phyloP scores from a whole-genome alignment of 345 rosid genomes.

The Atalantia buxifolia region DNA sequence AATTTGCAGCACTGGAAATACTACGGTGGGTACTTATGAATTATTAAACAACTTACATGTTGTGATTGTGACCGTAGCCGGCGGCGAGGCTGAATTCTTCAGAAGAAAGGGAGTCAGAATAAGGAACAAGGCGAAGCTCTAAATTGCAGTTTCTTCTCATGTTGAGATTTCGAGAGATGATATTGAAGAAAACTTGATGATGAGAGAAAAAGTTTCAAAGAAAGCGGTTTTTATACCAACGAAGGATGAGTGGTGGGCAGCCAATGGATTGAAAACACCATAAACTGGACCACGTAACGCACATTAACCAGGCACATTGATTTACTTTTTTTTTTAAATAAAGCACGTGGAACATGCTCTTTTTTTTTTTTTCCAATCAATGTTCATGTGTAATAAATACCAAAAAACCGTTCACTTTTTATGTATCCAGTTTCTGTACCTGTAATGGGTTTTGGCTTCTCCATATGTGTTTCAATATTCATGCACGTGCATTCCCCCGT shows the following conservation, averaged over 20 bases:
- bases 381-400: too few relatives aligned
- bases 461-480: not conserved
- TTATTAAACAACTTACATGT: constrained; percentile 5
- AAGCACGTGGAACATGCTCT: constrained; percentile 19
- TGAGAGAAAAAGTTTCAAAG: not conserved
- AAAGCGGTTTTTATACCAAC: not conserved
- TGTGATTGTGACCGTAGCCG: not conserved
- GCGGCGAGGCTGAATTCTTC: constrained; percentile 6
- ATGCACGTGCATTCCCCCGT: not conserved
- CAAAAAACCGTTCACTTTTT: too few relatives aligned
- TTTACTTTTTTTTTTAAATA: not conserved
- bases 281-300: constrained; percentile 6
- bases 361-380: not conserved
- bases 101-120: not conserved
- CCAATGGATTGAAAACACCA: not conserved
- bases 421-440: too few relatives aligned
- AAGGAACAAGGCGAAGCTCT: constrained; percentile 40
- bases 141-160: constrained; percentile 48
- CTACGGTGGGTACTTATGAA: too few relatives aligned
- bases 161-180: not conserved
- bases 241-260: not conserved
- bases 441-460: not conserved
- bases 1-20: not conserved
- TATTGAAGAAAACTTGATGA: not conserved
- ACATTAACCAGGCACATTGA: not conserved